These are phyloP conservation scores for Plasmodium gonderi DNA, from an alignment of 169 alveolate species.

Conservation along the genomic window DNA sequence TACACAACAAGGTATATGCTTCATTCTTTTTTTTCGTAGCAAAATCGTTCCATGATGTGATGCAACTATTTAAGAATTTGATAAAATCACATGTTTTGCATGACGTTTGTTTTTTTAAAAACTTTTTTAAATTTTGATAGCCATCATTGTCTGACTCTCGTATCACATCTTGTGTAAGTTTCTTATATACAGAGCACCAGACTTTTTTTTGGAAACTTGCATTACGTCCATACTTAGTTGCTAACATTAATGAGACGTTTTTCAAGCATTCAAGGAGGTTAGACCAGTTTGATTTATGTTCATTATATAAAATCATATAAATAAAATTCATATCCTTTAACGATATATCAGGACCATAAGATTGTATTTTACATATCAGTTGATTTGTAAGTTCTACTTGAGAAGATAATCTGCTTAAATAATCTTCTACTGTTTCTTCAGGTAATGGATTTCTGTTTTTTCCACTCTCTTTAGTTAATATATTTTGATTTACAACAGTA, in stretches of 20 bases:
- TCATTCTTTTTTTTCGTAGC: neutral
- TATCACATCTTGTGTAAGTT: neutral
- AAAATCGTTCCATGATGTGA: neutral
- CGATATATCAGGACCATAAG: neutral
- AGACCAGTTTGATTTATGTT: neutral
- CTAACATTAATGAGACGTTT: neutral
- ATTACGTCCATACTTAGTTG: neutral
- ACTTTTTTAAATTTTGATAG: neutral
- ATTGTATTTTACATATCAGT: neutral
- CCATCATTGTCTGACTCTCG: neutral
- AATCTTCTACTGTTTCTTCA: neutral
- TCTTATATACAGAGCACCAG: neutral
- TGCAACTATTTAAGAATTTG: neutral
- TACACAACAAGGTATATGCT: neutral
- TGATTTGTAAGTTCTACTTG: neutral
- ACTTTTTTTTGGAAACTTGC: neutral
- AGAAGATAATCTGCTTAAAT: neutral
- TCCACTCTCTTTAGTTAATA: neutral
- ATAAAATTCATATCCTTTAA: neutral
- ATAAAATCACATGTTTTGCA: neutral
- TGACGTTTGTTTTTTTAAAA: neutral
- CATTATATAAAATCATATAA: neutral
- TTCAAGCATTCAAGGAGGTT: neutral
- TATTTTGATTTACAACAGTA: neutral
- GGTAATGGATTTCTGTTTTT: neutral